Evolutionary conservation across 176 grass and related monocot genomes (phyloP).

Genomic region (Raddia distichophylla): DNA sequence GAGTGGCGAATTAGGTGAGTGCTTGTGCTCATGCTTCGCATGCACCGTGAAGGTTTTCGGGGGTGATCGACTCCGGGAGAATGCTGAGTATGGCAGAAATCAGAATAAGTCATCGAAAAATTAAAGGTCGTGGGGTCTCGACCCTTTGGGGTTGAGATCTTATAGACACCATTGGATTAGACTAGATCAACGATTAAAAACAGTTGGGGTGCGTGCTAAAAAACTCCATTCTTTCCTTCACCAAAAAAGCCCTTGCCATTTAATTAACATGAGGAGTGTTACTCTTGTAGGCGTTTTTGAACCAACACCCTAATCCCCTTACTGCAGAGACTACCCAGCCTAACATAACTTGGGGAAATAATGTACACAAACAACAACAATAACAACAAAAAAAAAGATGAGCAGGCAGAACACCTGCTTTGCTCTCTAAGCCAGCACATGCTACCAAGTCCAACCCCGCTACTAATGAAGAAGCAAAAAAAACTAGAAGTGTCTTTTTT

Average conservation of each 20-base stretch:
- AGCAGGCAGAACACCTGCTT: constrained; percentile 33
- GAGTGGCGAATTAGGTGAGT: no score
- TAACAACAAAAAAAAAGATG: not conserved
- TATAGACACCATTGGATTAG: no score
- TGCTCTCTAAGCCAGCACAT: not conserved
- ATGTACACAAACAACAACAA: not conserved
- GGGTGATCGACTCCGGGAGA: no score
- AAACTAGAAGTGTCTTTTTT: not conserved
- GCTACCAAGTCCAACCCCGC: not conserved
- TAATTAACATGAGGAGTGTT: not conserved
- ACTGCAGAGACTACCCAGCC: not conserved
- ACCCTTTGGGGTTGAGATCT: no score
- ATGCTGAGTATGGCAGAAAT: no score
- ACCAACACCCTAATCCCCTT: not conserved
- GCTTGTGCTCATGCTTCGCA: no score
- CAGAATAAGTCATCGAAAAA: no score
- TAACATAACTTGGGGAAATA: not conserved
- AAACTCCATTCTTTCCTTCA: not conserved
- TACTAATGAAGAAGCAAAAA: not conserved
- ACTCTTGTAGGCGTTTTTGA: not conserved
- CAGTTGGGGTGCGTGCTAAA: no score
- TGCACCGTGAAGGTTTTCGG: no score
- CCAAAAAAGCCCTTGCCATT: not conserved
- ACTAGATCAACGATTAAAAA: no score
- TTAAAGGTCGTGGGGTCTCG: no score